Base-by-base conservation (phyloP, 306 rosid genomes). In the Luffa aegyptiaca region DNA sequence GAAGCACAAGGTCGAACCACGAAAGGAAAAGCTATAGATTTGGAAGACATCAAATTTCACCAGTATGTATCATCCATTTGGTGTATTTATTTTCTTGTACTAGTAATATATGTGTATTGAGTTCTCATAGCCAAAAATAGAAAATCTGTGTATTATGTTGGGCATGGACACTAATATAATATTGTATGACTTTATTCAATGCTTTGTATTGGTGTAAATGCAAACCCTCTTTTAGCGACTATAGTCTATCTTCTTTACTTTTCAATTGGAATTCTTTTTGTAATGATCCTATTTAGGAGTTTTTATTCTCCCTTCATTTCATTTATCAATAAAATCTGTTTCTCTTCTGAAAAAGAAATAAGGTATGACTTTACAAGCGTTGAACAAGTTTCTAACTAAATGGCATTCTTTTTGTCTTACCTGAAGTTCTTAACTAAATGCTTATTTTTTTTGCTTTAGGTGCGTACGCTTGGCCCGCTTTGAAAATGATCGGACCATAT, bases 21-120 rank as follows among this genome's bases (percentile, higher is more conserved):
- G 73, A 95, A 95, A 83, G 99, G 97, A 80, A 93, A 95, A 86
- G 96, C 97, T 33, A 95, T 95, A 85, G 99, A 95, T 88, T 87
- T 95, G 89, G 99, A 95, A 87, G 99, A 95, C 85, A 95, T 95
- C 87, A 95, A 95, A 88, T 95, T 95, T 90, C 99, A 95, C 87
- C 99, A 95, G 99, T 95, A 90, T 75, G 94, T 85, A 71, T 91
- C 82, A 83, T 39, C 42, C 85, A 66, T 82, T 75, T 82, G 84
- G 20, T 72, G 82, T 81, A 21, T 75, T 70, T 77, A 35, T 73
- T 79, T 42, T 61, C 73, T 42, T 21, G 21, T 59, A 36, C 20
- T 44, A 8, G 35, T 35, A 20, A 42, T 82, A 69, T 37, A n/a
- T 35, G 51, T 42, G 76, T 41, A 11, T 41, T 58, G 21, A 39